Conservation (phyloP, 768 basidiomycete species). For the Filobasidium wieringae region DNA sequence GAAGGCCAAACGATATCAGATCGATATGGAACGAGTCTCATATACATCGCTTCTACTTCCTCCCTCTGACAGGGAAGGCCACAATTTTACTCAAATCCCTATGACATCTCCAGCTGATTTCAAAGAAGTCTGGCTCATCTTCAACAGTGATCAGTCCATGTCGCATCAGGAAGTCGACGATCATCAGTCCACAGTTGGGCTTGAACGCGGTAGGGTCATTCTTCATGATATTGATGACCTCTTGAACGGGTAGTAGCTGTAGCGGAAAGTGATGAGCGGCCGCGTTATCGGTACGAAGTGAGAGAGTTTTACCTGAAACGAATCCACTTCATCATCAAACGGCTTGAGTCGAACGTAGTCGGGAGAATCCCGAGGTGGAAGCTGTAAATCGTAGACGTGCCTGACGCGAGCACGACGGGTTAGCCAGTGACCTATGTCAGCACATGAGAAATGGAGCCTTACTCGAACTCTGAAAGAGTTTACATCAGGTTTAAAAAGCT, state of each 20-base stretch:
- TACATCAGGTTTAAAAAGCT: too few relatives aligned
- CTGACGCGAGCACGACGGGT: slow-evolving; percentile 37
- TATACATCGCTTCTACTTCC: too few relatives aligned
- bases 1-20: too few relatives aligned
- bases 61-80: slow-evolving; percentile 15
- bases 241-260: slow-evolving; percentile 56
- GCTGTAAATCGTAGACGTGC: slow-evolving; percentile 69
- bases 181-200: slow-evolving; percentile 75
- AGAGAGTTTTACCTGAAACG: slow-evolving; percentile 56
- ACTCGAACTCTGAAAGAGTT: slow-evolving; percentile 62
- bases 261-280: not conserved
- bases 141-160: slow-evolving; percentile 77
- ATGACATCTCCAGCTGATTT: slow-evolving; percentile 44
- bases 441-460: slow-evolving; percentile 26
- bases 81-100: slow-evolving; percentile 22
- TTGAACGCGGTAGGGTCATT: slow-evolving; percentile 63
- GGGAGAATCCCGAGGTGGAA: slow-evolving; percentile 44
- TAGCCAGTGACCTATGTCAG: not conserved
- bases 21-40: too few relatives aligned
- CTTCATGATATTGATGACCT: slow-evolving; percentile 54
- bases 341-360: slow-evolving; percentile 56
- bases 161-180: slow-evolving; percentile 80
- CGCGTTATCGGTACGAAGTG: not conserved
- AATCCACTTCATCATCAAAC: slow-evolving; percentile 85
- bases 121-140: slow-evolving; percentile 68